Conservation (phyloP, 2,329 filamentous ascomycete species). For the Penicillium expansum region DNA sequence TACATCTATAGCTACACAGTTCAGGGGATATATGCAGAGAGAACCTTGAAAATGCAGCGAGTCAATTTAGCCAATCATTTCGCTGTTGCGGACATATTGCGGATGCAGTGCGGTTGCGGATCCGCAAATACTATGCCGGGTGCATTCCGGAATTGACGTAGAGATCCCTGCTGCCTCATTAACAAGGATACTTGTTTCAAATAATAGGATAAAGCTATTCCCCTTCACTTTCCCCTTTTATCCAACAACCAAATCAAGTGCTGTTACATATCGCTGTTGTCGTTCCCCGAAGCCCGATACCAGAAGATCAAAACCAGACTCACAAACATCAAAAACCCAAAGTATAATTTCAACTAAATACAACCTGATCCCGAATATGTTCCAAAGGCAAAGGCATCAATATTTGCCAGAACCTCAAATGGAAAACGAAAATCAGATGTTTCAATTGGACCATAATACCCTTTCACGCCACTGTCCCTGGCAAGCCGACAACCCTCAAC, state of each 20-base stretch:
- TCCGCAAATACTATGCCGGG: constrained; percentile 7
- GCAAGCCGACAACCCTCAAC: constrained; percentile 2
- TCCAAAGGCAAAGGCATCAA: background rate
- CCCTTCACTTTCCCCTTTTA: background rate
- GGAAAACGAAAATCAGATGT: background rate
- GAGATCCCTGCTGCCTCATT: constrained; percentile 6
- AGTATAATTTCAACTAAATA: background rate
- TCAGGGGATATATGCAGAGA: background rate
- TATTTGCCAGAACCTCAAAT: background rate
- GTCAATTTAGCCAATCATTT: background rate
- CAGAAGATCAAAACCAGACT: background rate
- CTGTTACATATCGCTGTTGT: background rate
- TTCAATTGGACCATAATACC: background rate
- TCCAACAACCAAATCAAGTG: background rate
- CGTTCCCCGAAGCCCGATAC: background rate
- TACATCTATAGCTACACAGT: background rate
- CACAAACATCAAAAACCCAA: background rate
- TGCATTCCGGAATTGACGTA: constrained; percentile 20
- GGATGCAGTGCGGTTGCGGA: background rate
- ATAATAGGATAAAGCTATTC: background rate
- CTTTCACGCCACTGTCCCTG: background rate
- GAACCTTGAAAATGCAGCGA: background rate
- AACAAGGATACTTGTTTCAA: background rate
- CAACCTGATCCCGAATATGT: too few species aligned
- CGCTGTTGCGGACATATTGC: background rate